Evolutionary conservation across 2,329 filamentous ascomycete species (phyloP).

Genomic region (Fusarium denticulatum): DNA sequence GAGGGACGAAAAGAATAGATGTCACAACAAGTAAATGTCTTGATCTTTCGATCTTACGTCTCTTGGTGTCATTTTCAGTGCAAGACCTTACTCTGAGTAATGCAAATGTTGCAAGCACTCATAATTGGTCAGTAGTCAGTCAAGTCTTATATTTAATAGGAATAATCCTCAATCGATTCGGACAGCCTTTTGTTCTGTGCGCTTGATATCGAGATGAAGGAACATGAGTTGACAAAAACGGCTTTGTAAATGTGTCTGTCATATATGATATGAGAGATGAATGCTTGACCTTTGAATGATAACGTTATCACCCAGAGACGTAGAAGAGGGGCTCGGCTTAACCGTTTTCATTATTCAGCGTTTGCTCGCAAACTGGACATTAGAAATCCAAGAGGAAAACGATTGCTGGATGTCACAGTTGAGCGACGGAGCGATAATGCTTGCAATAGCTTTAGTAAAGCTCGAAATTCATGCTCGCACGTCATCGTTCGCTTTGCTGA

Average conservation of each 20-base stretch:
- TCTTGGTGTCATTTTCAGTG: too few relatives aligned
- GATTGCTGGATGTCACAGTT: neutral
- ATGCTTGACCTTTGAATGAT: neutral
- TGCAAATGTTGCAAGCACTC: too few relatives aligned
- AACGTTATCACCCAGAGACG: constrained; percentile 1
- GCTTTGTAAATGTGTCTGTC: neutral
- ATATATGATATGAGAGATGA: neutral
- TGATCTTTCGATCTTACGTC: too few relatives aligned
- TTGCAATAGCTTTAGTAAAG: neutral
- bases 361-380: neutral
- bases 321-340: neutral
- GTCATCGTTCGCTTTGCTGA: constrained; percentile 13
- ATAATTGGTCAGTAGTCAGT: too few relatives aligned
- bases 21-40: too few relatives aligned
- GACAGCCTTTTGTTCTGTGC: neutral
- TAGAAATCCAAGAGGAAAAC: neutral
- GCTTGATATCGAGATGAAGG: neutral
- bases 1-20: neutral
- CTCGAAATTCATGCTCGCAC: neutral
- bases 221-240: neutral
- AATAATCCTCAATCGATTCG: neutral
- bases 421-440: neutral
- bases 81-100: too few relatives aligned
- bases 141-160: neutral
- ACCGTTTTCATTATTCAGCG: constrained; percentile 25